Conservation (phyloP, 306 rosid genomes). For the Trifolium fragiferum region DNA sequence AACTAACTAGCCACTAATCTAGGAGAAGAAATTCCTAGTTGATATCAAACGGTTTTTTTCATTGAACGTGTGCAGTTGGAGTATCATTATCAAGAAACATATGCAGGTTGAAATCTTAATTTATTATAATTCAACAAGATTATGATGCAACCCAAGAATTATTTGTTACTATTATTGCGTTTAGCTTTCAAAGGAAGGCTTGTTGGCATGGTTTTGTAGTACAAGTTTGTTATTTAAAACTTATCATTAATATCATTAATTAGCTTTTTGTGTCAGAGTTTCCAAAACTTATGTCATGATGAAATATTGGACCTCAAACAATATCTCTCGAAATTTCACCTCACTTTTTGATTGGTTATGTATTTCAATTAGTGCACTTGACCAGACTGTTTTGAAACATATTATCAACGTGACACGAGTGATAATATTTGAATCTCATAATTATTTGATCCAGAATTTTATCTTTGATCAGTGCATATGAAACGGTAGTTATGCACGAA, state of each 20-base stretch:
- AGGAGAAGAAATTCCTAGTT: too few species aligned
- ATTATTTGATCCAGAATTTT: too few species aligned
- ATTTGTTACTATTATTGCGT: not conserved
- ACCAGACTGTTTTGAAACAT: too few species aligned
- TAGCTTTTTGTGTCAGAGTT: conserved; percentile 25
- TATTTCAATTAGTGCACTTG: not conserved
- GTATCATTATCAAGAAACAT: not conserved
- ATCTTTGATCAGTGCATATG: too few species aligned
- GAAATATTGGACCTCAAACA: conserved; percentile 35
- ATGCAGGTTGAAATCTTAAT: not conserved
- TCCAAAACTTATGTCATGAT: conserved; percentile 31
- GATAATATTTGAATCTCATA: too few species aligned
- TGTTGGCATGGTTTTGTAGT: conserved; percentile 41
- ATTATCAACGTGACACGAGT: too few species aligned
- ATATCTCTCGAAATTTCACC: not conserved
- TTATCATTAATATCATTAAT: conserved; percentile 16
- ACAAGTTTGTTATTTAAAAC: conserved; percentile 39
- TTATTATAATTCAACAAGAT: not conserved
- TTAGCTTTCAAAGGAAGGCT: conserved; percentile 6
- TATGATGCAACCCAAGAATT: not conserved
- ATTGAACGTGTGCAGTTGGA: not conserved
- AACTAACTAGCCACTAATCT: too few species aligned
- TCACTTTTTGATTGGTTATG: not conserved
- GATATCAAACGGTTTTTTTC: not conserved
- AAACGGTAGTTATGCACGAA: too few species aligned